Conservation (phyloP, 495 filamentous ascomycete genomes). For the Penicillium crystallinum region DNA sequence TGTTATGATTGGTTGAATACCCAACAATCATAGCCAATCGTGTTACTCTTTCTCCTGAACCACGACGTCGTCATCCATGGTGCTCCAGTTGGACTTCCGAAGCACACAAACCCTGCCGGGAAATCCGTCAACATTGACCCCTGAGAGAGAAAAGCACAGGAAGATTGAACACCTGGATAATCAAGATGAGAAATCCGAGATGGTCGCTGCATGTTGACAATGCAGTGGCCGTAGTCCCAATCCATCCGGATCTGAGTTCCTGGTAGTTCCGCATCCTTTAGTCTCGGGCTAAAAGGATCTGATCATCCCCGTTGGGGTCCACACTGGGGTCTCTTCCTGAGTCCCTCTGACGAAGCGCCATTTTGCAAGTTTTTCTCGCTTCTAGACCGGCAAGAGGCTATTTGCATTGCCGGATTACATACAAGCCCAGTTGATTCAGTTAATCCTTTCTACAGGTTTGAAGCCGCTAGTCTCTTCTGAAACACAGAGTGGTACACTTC, state of each 20-base stretch:
- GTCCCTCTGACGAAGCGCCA: not conserved
- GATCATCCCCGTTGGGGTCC: not conserved
- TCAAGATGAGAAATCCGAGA: no score
- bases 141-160: not conserved
- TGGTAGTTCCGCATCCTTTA: not conserved
- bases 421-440: not conserved
- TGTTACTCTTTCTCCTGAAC: conserved; percentile 1
- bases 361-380: not conserved
- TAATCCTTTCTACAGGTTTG: not conserved
- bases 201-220: not conserved
- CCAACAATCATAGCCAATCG: conserved; percentile 4
- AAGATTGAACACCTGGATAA: no score
- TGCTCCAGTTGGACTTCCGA: not conserved
- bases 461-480: not conserved
- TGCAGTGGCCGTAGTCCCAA: not conserved
- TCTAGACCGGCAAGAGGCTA: not conserved
- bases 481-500: not conserved
- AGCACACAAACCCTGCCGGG: not conserved
- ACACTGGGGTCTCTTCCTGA: not conserved
- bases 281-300: conserved; percentile 1
- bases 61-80: not conserved
- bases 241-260: not conserved
- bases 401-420: not conserved
- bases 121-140: not conserved
- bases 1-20: conserved; percentile 1